Evolutionary conservation across 441 rosid species (phyloP).

Genomic region (Brassica hybrid): DNA sequence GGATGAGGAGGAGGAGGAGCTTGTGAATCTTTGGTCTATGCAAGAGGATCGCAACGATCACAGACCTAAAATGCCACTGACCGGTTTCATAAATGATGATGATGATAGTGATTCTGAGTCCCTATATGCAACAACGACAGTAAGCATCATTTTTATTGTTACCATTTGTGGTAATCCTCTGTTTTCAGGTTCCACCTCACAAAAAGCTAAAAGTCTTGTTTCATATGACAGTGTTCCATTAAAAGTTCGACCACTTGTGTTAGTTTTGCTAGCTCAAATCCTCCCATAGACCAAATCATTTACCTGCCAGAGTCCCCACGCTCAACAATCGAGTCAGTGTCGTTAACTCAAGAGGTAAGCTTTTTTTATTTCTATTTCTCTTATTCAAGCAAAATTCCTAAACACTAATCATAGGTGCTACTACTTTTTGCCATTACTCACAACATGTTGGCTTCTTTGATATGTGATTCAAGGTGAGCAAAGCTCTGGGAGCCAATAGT

Average conservation of each 20-base stretch:
- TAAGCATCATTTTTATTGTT: slow-evolving; percentile 13
- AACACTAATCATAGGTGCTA: background rate
- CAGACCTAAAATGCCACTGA: slow-evolving; percentile 27
- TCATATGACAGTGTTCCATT: background rate
- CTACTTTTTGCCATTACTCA: background rate
- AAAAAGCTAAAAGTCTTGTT: background rate
- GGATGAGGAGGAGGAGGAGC: background rate
- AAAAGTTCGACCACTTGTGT: background rate
- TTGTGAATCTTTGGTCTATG: background rate
- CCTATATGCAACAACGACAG: too few relatives aligned
- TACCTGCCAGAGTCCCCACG: background rate
- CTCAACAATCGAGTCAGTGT: too few relatives aligned
- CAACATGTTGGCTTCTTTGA: background rate
- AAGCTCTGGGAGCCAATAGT: background rate
- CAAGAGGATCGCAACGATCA: slow-evolving; percentile 12
- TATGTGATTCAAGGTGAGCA: slow-evolving; percentile 11
- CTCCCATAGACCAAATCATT: too few relatives aligned
- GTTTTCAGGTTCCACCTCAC: background rate
- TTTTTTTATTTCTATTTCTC: background rate
- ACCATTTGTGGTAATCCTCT: background rate
- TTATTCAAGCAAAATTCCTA: background rate
- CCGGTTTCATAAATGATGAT: slow-evolving; percentile 9
- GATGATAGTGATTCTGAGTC: slow-evolving; percentile 20
- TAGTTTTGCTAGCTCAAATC: background rate
- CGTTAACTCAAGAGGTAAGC: background rate